Evolutionary conservation across 306 rosid species (phyloP), one percentile per base, ranked within the genome.

Genomic region (Rosa rugosa): DNA sequence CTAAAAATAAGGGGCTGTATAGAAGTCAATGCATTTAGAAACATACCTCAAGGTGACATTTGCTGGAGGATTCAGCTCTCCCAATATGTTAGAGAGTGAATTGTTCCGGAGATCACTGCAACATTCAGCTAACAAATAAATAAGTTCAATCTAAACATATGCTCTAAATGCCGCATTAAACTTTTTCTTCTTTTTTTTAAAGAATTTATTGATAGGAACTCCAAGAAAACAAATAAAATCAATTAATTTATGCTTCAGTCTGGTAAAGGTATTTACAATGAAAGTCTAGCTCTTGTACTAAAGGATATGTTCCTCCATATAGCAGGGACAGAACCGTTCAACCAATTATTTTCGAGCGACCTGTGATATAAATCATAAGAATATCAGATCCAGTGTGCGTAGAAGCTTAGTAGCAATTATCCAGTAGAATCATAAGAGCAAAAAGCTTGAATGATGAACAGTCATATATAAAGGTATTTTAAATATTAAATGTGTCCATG

Each of bases 91-190:
- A 17, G 87, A 84, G 64, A 94, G 83, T 38, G 74, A 76, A 83
- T 94, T 94, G 87, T 91, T 89, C 54, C 76, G 82, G 63, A 94
- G 87, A 87, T 94, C 96, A 68, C 98, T 94, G 88, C 84, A 79
- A 51, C 7, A 80, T 80, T 67, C 47, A 76, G 73, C 54, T 27
- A 83, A 75, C 71, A 81, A 16, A 50, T 72, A 46, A 57, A 36
- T 51, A 64, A 82, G 18, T 57, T 59, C 68, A 76, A 47, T 77
- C 53, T 2, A 68, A 42, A 88, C 59, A 77, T 71, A 17, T 72
- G 1, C 22, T 9, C 11, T 34, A 53, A 73, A 51, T 54, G 6
- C 14, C 42, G 1, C 12, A 38, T 4, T 59, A 3, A 25, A 11
- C 6, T 59, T 8, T 3, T 59, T 9, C 14, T 18, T 57, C n/a